Conservation (phyloP, 169 alveolate genomes). For the Ichthyophthirius multifiliis region DNA sequence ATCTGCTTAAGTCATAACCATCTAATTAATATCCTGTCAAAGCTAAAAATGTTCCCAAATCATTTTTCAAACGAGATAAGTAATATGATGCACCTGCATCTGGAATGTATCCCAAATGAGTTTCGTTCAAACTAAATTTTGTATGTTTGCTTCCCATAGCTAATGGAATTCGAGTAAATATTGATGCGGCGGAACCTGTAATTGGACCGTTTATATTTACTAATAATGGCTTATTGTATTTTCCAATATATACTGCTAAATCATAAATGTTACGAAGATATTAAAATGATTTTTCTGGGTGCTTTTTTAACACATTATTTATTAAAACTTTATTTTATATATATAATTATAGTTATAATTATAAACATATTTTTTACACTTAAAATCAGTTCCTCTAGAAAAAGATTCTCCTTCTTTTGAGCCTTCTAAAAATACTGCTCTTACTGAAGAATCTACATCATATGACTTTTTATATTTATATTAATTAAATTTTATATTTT, state of each 20-base stretch:
- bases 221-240: conserved; percentile 42
- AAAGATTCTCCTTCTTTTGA: conserved; percentile 18
- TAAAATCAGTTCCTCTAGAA: conserved; percentile 51
- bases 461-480: not conserved
- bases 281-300: conserved; percentile 15
- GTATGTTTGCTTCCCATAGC: conserved; percentile 22
- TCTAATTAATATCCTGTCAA: conserved; percentile 41
- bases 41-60: conserved; percentile 51
- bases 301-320: not conserved
- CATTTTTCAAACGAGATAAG: conserved; percentile 46
- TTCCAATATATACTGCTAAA: conserved; percentile 29
- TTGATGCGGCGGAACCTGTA: conserved; percentile 48
- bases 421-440: conserved; percentile 7
- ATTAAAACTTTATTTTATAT: not conserved
- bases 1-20: conserved; percentile 32
- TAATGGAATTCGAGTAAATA: conserved; percentile 34
- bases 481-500: not conserved
- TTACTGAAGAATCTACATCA: conserved; percentile 1
- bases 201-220: conserved; percentile 39
- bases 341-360: not conserved
- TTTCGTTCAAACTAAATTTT: conserved; percentile 42
- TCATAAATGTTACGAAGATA: conserved; percentile 27
- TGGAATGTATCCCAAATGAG: conserved; percentile 37
- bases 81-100: conserved; percentile 50
- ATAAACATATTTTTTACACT: conserved; percentile 12